Conservation (phyloP, 208 protist species). For the Trypanosomatidae sp. region DNA sequence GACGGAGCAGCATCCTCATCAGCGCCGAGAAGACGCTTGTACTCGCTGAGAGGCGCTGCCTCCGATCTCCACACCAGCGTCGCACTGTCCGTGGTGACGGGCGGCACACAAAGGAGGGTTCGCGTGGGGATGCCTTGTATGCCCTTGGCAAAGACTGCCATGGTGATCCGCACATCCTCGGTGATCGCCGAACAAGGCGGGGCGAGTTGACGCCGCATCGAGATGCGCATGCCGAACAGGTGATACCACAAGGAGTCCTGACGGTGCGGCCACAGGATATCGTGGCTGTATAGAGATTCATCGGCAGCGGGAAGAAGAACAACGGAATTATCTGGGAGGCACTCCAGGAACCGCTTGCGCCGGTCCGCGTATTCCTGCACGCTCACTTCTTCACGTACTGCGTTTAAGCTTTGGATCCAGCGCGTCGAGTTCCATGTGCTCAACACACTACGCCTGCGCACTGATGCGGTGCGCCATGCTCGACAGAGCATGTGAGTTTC, state of each 20-base stretch:
- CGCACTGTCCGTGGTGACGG: constrained; percentile 17
- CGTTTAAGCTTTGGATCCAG: background rate
- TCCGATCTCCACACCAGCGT: constrained; percentile 34
- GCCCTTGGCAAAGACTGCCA: constrained; percentile 34
- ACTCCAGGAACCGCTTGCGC: constrained; percentile 29
- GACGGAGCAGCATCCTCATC: background rate
- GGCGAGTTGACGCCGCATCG: constrained; percentile 27
- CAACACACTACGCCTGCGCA: background rate
- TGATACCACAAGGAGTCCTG: constrained; percentile 57
- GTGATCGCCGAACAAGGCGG: constrained; percentile 14
- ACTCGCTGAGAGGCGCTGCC: background rate
- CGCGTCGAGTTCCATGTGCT: background rate
- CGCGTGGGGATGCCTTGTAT: constrained; percentile 1
- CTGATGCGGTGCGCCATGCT: constrained; percentile 1
- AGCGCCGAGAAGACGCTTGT: constrained; percentile 6
- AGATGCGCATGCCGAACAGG: constrained; percentile 39
- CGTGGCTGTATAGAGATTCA: constrained; percentile 24
- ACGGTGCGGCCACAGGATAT: constrained; percentile 37
- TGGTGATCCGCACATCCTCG: constrained; percentile 26
- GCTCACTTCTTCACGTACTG: constrained; percentile 5
- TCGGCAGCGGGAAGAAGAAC: constrained; percentile 45
- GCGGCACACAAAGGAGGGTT: constrained; percentile 36
- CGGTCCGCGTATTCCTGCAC: constrained; percentile 34
- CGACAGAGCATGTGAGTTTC: constrained; percentile 6
- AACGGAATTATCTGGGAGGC: constrained; percentile 37